Base-by-base conservation (phyloP, 2,329 filamentous ascomycete genomes). In the Cyphellophora europaea region DNA sequence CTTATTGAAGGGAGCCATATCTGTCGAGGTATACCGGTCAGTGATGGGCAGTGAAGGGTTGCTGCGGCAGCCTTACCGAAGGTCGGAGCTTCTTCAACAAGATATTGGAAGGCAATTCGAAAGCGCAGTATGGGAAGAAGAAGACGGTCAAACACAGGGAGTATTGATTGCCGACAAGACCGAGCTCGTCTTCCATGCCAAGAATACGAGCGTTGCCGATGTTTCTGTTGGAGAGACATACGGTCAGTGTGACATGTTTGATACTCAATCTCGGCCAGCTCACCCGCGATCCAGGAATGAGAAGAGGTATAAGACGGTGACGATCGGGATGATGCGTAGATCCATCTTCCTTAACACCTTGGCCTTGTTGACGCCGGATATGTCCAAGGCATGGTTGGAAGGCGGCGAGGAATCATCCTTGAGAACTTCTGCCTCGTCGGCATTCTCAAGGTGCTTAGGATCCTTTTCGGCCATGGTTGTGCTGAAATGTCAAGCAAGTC, bases 141-240 rank as follows among this genome's bases (percentile, higher is more conserved):
- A 82, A 81, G 49, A 82, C 77, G 4, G 71, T 65, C 5, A 72
- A 52, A 1, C 56, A 53, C 35, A 55, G 48, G 37, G 57, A 61
- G 48, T 66, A 69, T 39, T 65, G 52, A 39, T 64, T 55, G 25
- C 55, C 53, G 4, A 45, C 41, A 1, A 73, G 56, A 16, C 59
- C 31, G 55, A 62, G 36, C 82, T 50, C 48, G 3, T 81, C 8
- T 65, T 50, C 18, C 66, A 88, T 63, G 29, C 71, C 67, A 42
- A 82, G 83, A 28, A 81, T 68, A 30, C 71, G 72, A 13, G 82
- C 82, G 58, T 88, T 88, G 55, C 77, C 78, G 49, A 88, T 84
- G 54, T 88, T 88, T 79, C 32, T 81, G 39, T 47, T 36, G 48
- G 43, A 49, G 37, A 41, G 42, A n/a, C n/a, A n/a, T n/a, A n/a